Evolutionary conservation across 306 rosid species (phyloP), one percentile per base, ranked within the genome.

Genomic region (Notholithocarpus densiflorus): DNA sequence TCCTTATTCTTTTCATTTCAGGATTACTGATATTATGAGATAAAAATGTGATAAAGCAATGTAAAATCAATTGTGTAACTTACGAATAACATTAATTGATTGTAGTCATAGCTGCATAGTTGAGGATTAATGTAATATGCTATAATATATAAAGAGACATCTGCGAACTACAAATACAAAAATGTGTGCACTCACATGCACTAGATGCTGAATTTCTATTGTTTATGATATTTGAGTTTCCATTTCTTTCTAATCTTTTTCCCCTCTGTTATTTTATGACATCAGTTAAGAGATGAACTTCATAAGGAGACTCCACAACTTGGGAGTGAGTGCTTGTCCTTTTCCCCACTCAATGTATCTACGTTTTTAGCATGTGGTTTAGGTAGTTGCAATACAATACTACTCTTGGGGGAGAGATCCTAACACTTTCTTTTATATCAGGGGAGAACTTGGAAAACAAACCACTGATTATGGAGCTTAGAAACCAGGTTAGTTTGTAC

Each of bases 381-480:
- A 24, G 53, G 57, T 48, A 7, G 31, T 15, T 3, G 17, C 56
- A 17, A 11, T 17, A 51, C 26, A 70, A 11, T 12, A 2, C 53
- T 52, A 27, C 40, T 24, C 68, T 29, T 23, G 8, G 73, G 54
- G 78, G 81, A 84, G 75, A 71, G 72, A 79, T 80, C 20, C 37
- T 54, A 62, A 81, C 15, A 53, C 72, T 40, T 32, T 74, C 52
- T 81, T 61, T 56, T 73, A 56, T 37, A 86, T 53, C 82, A 96
- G 99, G 95, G 79, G 93, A 90, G 79, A 96, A 91, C 91, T 77
- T 93, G 83, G 96, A 88, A 73, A 93, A 91, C 82, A 98, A 96
- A 83, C 97, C 96, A 2, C 89, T 85, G 26, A 91, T 91, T 71
- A 85, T 89, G 91, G 97, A 96, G 87, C 94, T 96, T 24, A 89